A percentile compares a stretch with the other conserved stretches of the same genome.
These are phyloP conservation scores for Fraxinus americana DNA, from an alignment of 257 asterid genomes.

Conservation along the genomic window DNA sequence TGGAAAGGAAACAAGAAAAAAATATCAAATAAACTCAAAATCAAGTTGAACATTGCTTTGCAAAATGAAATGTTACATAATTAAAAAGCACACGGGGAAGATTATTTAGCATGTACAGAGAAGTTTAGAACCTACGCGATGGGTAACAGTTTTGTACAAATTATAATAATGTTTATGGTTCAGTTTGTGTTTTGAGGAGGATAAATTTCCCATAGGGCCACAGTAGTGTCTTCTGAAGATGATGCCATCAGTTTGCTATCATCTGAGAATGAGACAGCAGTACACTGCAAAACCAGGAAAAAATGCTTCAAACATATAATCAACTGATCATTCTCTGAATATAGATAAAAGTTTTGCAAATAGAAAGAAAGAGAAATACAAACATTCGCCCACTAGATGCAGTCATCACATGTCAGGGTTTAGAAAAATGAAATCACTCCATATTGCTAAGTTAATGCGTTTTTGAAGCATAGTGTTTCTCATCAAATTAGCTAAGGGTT, in stretches of 20 bases:
- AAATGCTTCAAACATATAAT: not conserved
- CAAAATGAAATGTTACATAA: not conserved
- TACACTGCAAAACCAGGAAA: conserved; percentile 45
- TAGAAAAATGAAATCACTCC: not conserved
- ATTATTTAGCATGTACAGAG: not conserved
- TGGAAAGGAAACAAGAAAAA: not conserved
- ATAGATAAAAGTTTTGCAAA: not conserved
- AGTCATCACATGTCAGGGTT: no score
- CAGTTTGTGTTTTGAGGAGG: conserved; percentile 51
- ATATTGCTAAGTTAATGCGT: no score
- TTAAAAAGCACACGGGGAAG: not conserved
- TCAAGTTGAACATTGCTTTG: not conserved
- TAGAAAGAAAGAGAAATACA: not conserved
- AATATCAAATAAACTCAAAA: not conserved
- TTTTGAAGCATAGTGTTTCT: no score
- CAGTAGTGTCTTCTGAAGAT: conserved; percentile 77
- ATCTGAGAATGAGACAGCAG: conserved; percentile 72
- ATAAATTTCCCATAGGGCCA: conserved; percentile 91
- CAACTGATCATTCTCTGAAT: not conserved
- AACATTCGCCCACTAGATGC: not conserved
- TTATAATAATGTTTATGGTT: not conserved
- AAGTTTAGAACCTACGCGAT: not conserved
- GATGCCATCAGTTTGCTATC: conserved; percentile 71
- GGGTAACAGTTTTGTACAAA: not conserved
- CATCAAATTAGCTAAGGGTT: no score